Conservation (phyloP, 108 stramenopile genomes). For the Chaetoceros muelleri region DNA sequence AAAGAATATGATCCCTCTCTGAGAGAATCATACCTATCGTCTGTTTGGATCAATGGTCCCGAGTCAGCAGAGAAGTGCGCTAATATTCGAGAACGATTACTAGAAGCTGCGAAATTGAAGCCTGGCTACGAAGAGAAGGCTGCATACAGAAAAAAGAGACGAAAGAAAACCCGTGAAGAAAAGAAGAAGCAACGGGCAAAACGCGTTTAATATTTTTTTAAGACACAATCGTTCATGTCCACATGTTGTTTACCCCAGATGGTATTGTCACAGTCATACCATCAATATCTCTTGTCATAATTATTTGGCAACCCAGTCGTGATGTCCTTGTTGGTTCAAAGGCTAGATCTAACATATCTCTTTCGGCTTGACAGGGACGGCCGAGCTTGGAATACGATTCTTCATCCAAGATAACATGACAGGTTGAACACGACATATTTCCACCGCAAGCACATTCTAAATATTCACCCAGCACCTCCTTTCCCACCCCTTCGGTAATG, state of each 20-base stretch:
- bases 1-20: constrained; percentile 44
- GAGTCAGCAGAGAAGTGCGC: constrained; percentile 75
- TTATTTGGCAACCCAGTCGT: constrained; percentile 59
- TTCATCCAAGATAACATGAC: constrained; percentile 59
- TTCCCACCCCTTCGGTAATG: constrained; percentile 7
- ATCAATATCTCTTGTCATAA: constrained; percentile 32
- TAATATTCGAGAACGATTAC: constrained; percentile 65
- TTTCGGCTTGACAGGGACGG: constrained; percentile 40
- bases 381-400: constrained; percentile 37
- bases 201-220: neutral
- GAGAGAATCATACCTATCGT: constrained; percentile 32
- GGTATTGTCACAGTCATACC: constrained; percentile 45
- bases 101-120: constrained; percentile 64
- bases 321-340: constrained; percentile 38
- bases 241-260: constrained; percentile 38
- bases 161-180: constrained; percentile 46
- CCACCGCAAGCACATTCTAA: constrained; percentile 72
- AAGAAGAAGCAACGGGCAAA: constrained; percentile 29
- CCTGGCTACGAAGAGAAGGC: constrained; percentile 72
- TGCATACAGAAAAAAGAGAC: constrained; percentile 50
- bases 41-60: constrained; percentile 63
- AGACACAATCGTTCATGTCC: neutral
- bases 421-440: constrained; percentile 69
- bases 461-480: constrained; percentile 38
- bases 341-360: constrained; percentile 68